Evolutionary conservation across 805 yeast species (phyloP), one percentile per base, ranked within the genome.

Genomic region (Saccharomycopsis capsularis): DNA sequence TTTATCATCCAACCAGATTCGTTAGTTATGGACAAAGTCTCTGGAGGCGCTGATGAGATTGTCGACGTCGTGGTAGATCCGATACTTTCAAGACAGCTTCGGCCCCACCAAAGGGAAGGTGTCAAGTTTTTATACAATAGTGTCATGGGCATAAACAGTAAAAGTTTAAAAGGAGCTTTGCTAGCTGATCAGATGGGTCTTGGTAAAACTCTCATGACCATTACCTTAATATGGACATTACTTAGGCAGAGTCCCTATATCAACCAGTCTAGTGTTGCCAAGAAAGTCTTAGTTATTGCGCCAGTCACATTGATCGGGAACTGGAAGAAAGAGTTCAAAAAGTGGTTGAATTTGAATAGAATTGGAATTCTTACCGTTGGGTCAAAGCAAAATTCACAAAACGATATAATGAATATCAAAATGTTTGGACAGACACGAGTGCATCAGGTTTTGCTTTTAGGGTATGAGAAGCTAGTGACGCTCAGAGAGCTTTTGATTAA

Each of bases 121-220:
- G 85, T 91, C 0, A 62, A 66, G 46, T 93, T 93, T 59, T 66
- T 93, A 56, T 87, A 87, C 60, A 83, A 85, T 49, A 86, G 96
- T 57, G 75, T 90, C 1, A 77, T 84, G 82, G 95, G 95, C 0
- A 65, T 75, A 45, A 73, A 71, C 3, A 50, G 46, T 3, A 9
- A 16, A 7, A 36, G 29, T 9, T 65, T 65, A 19, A 67, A 68
- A 2, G 98, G 99, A 0, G 90, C 91, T 2, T 66, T 93, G 3
- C 64, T 93, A 39, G 99, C 99, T 0, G 99, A 93, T 64, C 98
- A 91, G 58, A 93, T 93, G 99, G 99, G 99, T 0, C 68, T 93
- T 16, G 96, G 96, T 2, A 85, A 85, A 59, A 90, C 98, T 0
- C 65, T 93, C 38, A 90, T 82, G 76, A 79, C 96, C 0, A 91